A percentile compares a stretch with the other conserved stretches of the same genome.
Evolutionary conservation across 2,329 filamentous ascomycete genomes (phyloP).

Genomic region (Penicillium corylophilum): DNA sequence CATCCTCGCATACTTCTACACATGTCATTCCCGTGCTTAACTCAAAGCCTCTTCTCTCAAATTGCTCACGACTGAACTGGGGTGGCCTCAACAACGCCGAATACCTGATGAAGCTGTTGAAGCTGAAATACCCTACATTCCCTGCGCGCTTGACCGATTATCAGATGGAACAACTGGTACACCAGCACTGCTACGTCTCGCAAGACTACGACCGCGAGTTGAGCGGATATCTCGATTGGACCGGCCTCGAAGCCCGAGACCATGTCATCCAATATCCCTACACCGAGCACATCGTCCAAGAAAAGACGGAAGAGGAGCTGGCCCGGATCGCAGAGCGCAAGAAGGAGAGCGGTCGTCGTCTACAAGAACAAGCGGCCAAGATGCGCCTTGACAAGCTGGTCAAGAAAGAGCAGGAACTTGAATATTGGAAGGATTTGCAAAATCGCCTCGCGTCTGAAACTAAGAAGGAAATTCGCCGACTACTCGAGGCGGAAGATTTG

Average conservation of each 20-base stretch:
- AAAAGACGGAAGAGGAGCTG: conserved; percentile 94
- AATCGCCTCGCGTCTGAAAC: conserved; percentile 68
- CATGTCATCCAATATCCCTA: conserved; percentile 89
- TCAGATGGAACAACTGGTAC: conserved; percentile 84
- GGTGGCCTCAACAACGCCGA: conserved; percentile 87
- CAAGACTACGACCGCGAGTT: conserved; percentile 80
- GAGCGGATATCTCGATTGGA: conserved; percentile 79
- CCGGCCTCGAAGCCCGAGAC: conserved; percentile 84
- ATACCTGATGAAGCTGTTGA: conserved; percentile 85
- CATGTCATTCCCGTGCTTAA: conserved; percentile 93
- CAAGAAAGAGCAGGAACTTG: conserved; percentile 91
- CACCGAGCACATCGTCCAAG: conserved; percentile 82
- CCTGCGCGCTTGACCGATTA: conserved; percentile 80
- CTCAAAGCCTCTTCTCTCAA: conserved; percentile 76
- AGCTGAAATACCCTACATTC: conserved; percentile 87
- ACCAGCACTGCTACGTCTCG: conserved; percentile 86
- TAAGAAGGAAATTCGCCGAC: conserved; percentile 85
- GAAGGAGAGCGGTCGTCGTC: conserved; percentile 84
- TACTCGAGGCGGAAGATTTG: conserved; percentile 86
- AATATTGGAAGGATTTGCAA: conserved; percentile 88
- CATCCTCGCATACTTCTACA: conserved; percentile 89
- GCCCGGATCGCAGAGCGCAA: conserved; percentile 87
- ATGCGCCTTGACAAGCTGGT: conserved; percentile 95
- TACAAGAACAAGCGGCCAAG: conserved; percentile 95
- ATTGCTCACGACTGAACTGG: conserved; percentile 91